Conservation (phyloP, 1,284 basidiomycete species). For the Cutaneotrichosporon sp. region DNA sequence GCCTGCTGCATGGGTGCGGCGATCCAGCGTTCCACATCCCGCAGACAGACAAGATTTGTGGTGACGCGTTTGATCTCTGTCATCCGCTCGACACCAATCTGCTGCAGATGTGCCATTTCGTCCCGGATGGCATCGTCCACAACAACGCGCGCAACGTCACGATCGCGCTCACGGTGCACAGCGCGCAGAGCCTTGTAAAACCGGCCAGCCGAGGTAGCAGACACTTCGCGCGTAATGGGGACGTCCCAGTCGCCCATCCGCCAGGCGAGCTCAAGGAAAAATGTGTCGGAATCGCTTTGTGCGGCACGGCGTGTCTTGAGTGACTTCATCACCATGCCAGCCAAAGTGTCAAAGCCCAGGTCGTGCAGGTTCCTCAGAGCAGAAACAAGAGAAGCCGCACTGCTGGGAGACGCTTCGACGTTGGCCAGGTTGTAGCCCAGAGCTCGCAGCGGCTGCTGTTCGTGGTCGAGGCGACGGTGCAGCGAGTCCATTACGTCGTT, state of each 20-base stretch:
- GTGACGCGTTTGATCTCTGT: constrained; percentile 63
- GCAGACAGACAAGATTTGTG: constrained; percentile 69
- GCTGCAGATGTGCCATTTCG: constrained; percentile 63
- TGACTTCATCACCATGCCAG: constrained; percentile 47
- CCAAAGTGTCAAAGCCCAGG: constrained; percentile 80
- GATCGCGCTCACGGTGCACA: constrained; percentile 66
- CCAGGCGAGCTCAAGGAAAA: constrained; percentile 79
- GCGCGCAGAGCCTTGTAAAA: constrained; percentile 72
- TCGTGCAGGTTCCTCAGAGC: constrained; percentile 70
- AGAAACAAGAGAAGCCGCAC: constrained; percentile 43
- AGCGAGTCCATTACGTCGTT: constrained; percentile 73
- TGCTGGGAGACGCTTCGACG: constrained; percentile 55
- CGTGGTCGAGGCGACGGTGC: constrained; percentile 80
- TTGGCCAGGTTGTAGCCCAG: constrained; percentile 83
- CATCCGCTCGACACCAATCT: constrained; percentile 68
- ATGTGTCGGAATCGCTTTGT: constrained; percentile 48
- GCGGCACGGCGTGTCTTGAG: background rate
- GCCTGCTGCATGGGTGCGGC: constrained; percentile 20
- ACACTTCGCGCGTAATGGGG: constrained; percentile 52
- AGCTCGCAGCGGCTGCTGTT: constrained; percentile 83
- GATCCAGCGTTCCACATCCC: constrained; percentile 55
- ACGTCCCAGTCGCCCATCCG: constrained; percentile 88
- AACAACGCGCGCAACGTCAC: constrained; percentile 50
- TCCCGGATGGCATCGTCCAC: constrained; percentile 55
- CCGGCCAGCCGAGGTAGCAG: constrained; percentile 51